Evolutionary conservation across 768 basidiomycete genomes (phyloP).

Genomic region (Kwoniella bestiolae): DNA sequence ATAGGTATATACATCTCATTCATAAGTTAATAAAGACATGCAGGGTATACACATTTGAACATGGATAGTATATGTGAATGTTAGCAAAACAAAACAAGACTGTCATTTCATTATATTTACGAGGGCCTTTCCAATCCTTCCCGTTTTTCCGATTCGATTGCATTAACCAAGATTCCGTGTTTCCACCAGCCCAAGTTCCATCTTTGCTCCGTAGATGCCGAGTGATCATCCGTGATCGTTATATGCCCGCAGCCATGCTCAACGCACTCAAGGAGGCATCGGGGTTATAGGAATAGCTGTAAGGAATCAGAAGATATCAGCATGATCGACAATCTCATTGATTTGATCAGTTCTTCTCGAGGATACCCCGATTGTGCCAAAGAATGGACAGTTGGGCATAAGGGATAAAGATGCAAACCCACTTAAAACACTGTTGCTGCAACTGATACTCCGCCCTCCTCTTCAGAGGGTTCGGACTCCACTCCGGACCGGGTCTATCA

Average conservation of each 20-base stretch:
- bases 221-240: background rate
- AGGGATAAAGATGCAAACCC: slow-evolving; percentile 24
- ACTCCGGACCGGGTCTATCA: slow-evolving; percentile 42
- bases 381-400: background rate
- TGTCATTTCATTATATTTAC: no score
- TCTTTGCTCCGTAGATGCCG: background rate
- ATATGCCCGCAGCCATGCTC: slow-evolving; percentile 8
- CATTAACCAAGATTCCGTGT: background rate
- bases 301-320: no score
- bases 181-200: background rate
- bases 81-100: no score
- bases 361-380: background rate
- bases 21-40: background rate
- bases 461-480: slow-evolving; percentile 36
- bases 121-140: no score
- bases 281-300: slow-evolving; percentile 45
- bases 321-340: no score
- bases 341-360: no score
- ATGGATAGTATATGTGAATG: no score
- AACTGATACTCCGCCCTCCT: slow-evolving; percentile 47
- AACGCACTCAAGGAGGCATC: slow-evolving; percentile 28
- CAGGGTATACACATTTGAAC: slow-evolving; percentile 5
- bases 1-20: background rate
- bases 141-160: background rate
- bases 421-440: slow-evolving; percentile 56